A percentile compares a stretch with the other conserved stretches of the same genome.
phyloP scores from a whole-genome alignment of 2,329 filamentous ascomycete species.

The Dactylellina parvicollis region DNA sequence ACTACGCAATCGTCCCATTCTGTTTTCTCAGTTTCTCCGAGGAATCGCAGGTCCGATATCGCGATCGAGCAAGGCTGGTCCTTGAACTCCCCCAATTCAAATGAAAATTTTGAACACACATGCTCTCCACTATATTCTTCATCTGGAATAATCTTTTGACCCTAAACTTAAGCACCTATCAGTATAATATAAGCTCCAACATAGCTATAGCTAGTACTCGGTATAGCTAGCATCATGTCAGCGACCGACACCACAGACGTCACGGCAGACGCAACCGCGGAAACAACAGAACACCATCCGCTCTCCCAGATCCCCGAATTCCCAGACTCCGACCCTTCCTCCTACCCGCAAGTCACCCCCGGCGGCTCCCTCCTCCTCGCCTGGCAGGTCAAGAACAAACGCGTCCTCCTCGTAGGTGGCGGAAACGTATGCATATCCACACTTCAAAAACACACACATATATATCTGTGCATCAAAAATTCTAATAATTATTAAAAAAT shows the following conservation, averaged over 20 bases:
- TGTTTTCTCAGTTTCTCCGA: constrained; percentile 9
- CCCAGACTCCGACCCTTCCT: constrained; percentile 55
- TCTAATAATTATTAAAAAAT: constrained; percentile 1
- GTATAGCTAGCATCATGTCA: too few species aligned
- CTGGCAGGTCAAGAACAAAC: constrained; percentile 92
- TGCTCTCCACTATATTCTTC: not conserved
- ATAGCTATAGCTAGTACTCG: too few species aligned
- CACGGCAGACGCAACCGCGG: not conserved
- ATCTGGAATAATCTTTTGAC: too few species aligned
- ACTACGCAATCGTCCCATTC: not conserved
- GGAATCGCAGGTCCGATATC: too few species aligned
- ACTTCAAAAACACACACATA: constrained; percentile 45
- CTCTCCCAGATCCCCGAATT: constrained; percentile 36
- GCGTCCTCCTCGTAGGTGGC: constrained; percentile 90
- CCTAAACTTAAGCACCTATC: too few species aligned
- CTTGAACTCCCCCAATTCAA: not conserved
- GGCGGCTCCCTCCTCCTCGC: constrained; percentile 93
- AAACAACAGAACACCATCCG: constrained; percentile 13
- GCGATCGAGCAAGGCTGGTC: not conserved
- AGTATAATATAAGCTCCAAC: too few species aligned
- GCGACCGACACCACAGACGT: too few species aligned
- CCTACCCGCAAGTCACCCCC: constrained; percentile 83
- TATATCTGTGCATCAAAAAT: constrained; percentile 14
- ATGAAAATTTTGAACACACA: not conserved
- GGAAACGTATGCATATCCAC: constrained; percentile 76